Conservation (phyloP, 768 basidiomycete genomes). For the Kwoniella heveanensis region DNA sequence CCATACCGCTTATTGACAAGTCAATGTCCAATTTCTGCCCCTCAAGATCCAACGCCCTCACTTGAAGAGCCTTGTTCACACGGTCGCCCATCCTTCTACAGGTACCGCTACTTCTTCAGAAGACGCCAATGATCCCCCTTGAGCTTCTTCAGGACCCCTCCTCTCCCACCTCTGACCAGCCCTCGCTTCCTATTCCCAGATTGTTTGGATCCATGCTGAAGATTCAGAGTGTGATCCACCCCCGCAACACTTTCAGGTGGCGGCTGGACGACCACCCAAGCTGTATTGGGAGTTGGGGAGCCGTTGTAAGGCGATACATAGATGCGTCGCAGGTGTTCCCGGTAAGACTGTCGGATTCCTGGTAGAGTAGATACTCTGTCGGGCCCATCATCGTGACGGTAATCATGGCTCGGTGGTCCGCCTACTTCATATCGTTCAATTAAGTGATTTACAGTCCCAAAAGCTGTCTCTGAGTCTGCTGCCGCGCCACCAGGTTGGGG, state of each 20-base stretch:
- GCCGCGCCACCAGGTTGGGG: background rate
- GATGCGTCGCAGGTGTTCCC: conserved; percentile 7
- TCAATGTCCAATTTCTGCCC: too few relatives aligned
- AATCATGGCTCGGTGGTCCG: too few relatives aligned
- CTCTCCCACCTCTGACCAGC: background rate
- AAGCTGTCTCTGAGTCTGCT: background rate
- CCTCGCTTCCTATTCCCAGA: background rate
- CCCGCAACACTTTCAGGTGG: background rate
- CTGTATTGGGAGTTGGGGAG: conserved; percentile 8
- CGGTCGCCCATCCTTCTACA: too few relatives aligned
- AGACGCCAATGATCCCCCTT: background rate
- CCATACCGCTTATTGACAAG: too few relatives aligned
- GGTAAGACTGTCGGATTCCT: background rate
- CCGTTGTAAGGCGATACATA: conserved; percentile 3
- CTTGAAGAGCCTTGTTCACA: too few relatives aligned
- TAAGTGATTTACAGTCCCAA: background rate
- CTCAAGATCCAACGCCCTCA: too few relatives aligned
- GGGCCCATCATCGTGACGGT: too few relatives aligned
- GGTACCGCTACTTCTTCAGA: too few relatives aligned
- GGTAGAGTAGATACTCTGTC: background rate
- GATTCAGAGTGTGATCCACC: too few relatives aligned
- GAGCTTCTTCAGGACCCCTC: background rate
- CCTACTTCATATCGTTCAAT: background rate
- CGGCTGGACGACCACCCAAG: background rate
- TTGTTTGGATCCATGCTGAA: too few relatives aligned